Conservation (phyloP, 768 basidiomycete species). For the Collybiopsis confluens region DNA sequence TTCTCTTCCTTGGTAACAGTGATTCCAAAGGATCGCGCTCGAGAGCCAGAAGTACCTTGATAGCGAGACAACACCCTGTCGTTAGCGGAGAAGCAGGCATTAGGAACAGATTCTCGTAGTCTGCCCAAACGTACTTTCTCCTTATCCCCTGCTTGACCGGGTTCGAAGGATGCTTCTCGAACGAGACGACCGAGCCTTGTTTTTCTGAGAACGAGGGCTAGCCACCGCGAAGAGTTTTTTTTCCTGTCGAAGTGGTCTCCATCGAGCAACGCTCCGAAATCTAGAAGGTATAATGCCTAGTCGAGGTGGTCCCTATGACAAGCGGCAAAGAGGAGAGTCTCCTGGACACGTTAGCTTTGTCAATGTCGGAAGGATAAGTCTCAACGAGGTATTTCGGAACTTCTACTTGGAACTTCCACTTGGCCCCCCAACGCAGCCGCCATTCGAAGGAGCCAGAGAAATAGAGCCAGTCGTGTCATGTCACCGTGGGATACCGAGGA, state of each 20-base stretch:
- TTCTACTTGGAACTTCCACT: not conserved
- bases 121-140: constrained; percentile 1
- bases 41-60: constrained; percentile 4
- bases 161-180: not conserved
- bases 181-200: not conserved
- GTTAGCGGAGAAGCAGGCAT: constrained; percentile 10
- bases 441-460: constrained; percentile 8
- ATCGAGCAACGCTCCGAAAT: constrained; percentile 7
- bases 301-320: constrained; percentile 8
- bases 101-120: constrained; percentile 7
- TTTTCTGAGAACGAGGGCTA: constrained; percentile 9
- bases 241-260: not conserved
- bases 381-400: constrained; percentile 6
- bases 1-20: not conserved
- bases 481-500: constrained; percentile 1
- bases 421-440: constrained; percentile 7
- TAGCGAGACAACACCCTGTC: constrained; percentile 7
- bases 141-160: not conserved
- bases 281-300: constrained; percentile 9
- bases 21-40: constrained; percentile 10
- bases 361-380: constrained; percentile 6
- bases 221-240: constrained; percentile 8
- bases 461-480: constrained; percentile 5
- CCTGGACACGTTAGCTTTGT: constrained; percentile 4
- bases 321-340: constrained; percentile 9